Evolutionary conservation across 2,329 filamentous ascomycete species (phyloP).

Genomic region (Sclerotinia subarctica): DNA sequence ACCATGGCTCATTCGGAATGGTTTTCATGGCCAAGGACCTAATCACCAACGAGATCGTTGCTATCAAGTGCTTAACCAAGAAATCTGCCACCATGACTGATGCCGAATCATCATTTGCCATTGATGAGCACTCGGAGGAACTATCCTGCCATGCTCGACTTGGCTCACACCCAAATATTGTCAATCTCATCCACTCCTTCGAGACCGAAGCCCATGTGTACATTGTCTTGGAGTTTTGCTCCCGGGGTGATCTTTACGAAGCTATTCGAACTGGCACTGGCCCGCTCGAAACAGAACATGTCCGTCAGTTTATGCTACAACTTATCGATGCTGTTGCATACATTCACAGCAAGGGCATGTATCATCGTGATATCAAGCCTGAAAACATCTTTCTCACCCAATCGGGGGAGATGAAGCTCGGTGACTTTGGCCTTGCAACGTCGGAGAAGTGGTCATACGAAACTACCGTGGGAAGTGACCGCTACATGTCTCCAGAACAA

Average conservation of each 20-base stretch:
- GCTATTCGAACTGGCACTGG: constrained; percentile 87
- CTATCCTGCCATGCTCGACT: constrained; percentile 76
- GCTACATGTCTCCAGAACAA: constrained; percentile 99
- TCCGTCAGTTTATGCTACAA: constrained; percentile 95
- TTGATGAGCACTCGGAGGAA: constrained; percentile 82
- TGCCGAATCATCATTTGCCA: constrained; percentile 56
- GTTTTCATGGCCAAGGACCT: constrained; percentile 89
- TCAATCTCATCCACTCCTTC: constrained; percentile 87
- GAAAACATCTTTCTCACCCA: constrained; percentile 97
- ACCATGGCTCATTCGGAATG: constrained; percentile 98
- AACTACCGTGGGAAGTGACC: constrained; percentile 91
- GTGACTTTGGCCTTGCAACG: constrained; percentile 92
- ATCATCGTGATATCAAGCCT: constrained; percentile 97
- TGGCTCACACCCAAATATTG: constrained; percentile 80
- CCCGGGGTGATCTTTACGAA: constrained; percentile 94
- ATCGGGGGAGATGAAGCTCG: constrained; percentile 87
- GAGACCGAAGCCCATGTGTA: constrained; percentile 89
- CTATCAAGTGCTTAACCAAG: constrained; percentile 96
- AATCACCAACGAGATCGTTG: constrained; percentile 73
- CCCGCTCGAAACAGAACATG: constrained; percentile 91
- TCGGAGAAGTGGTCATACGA: constrained; percentile 88
- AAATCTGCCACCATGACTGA: constrained; percentile 55
- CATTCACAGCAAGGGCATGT: constrained; percentile 87
- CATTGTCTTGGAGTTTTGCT: constrained; percentile 91
- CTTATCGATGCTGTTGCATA: constrained; percentile 85